Evolutionary conservation across 2,329 filamentous ascomycete genomes (phyloP).

Genomic region (Alternaria infectoria): DNA sequence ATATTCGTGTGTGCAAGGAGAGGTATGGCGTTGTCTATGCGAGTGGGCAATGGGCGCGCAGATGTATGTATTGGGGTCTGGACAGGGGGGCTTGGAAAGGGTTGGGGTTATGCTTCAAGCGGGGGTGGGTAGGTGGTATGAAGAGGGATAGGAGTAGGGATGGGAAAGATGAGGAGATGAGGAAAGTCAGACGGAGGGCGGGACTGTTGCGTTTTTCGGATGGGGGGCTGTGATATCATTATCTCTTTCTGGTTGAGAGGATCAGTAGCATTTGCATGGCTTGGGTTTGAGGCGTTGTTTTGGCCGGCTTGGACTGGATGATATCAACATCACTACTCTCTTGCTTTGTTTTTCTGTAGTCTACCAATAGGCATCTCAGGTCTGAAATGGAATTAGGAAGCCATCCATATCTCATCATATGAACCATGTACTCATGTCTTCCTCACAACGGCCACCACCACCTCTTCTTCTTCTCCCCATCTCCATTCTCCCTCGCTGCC

Average conservation of each 20-base stretch:
- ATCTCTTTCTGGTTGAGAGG: background rate
- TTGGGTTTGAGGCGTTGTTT: too few species aligned
- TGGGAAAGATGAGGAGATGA: background rate
- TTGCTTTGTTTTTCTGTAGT: background rate
- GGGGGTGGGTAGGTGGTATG: background rate
- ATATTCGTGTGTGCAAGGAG: background rate
- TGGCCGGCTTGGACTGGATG: too few species aligned
- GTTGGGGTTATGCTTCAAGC: background rate
- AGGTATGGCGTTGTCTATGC: background rate
- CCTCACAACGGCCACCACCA: background rate
- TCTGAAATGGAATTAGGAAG: background rate
- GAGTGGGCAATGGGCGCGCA: background rate
- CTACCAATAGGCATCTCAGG: background rate
- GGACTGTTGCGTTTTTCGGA: background rate
- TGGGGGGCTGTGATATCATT: background rate
- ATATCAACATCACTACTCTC: background rate
- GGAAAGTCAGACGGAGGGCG: background rate
- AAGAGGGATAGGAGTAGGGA: background rate
- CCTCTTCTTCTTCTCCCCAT: background rate
- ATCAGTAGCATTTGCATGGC: too few species aligned
- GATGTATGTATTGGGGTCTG: background rate
- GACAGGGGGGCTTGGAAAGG: conserved; percentile 1
- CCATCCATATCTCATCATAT: background rate
- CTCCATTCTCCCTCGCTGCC: too few species aligned
- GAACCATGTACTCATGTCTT: too few species aligned